Evolutionary conservation across 352 stramenopile genomes (phyloP), one percentile per base, ranked within the genome.

Genomic region (Blastocystis sp.): DNA sequence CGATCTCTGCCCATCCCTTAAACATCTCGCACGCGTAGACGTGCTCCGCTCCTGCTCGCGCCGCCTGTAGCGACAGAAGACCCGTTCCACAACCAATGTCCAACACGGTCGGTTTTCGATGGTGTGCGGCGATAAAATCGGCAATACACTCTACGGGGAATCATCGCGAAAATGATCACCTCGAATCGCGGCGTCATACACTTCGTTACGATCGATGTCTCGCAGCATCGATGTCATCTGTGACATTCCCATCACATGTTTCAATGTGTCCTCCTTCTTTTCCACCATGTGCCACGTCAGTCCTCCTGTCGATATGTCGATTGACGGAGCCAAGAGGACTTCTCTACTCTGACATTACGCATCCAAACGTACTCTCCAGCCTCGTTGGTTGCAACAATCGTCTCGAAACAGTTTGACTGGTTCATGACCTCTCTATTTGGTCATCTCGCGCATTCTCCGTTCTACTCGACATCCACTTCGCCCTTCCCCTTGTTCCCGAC

Each of bases 1-100:
- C 92, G 87, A 95, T 91, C 56, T 91, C 88, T 16, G 91, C 92
- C 91, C 95, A 93, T 18, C 90, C 89, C 65, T 88, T 73, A 76
- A 93, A 95, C 91, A 95, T 94, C 87, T 97, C 93, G 84, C 92
- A 96, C n/a, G 91, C 92, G 87, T 93, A 95, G 21, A 96, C 92
- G 87, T 95, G 90, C 64, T 90, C 88, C 0, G 93, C 93, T 27
- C 93, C 93, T 48, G 93, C 91, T 21, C 87, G 87, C 0, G 91
- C 91, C 11, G 93, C 93, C 86, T 96, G 91, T 88, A 96, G 92
- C n/a, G 93, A 91, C n/a, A 92, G 86, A 34, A 92, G 81, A 4
- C 90, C 89, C 14, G 90, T 91, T 44, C 90, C 90, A 27, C 84
- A 85, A 9, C 90, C 90, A 65, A 92, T 90, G 84, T 92, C 90